Conservation (phyloP, 768 basidiomycete species). For the Podaxis sp. region DNA sequence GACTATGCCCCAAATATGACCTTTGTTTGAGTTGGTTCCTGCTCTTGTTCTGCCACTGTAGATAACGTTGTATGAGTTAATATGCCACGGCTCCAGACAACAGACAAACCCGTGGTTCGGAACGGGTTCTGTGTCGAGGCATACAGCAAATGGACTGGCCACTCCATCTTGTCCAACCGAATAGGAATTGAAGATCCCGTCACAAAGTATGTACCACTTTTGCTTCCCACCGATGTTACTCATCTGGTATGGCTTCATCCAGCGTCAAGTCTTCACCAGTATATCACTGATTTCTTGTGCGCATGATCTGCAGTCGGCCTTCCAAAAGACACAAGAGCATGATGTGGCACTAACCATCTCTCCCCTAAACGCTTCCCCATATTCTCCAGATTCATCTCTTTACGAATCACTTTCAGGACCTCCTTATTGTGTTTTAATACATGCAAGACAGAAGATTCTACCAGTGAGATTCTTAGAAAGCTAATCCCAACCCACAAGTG, state of each 20-base stretch:
- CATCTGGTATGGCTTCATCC: conserved; percentile 88
- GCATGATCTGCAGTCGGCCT: neutral
- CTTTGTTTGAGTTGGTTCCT: conserved; percentile 20
- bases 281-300: conserved; percentile 87
- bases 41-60: conserved; percentile 8
- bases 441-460: conserved; percentile 89
- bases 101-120: conserved; percentile 28
- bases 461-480: conserved; percentile 94
- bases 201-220: conserved; percentile 48
- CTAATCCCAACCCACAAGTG: conserved; percentile 35
- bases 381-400: conserved; percentile 86
- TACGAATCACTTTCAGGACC: conserved; percentile 90
- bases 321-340: neutral
- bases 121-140: conserved; percentile 49
- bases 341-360: conserved; percentile 53
- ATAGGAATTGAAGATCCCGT: conserved; percentile 8
- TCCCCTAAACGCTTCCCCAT: conserved; percentile 93
- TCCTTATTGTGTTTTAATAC: conserved; percentile 93
- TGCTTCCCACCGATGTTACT: conserved; percentile 69
- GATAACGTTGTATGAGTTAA: neutral
- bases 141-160: conserved; percentile 46
- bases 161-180: conserved; percentile 30
- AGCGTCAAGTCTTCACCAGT: conserved; percentile 76
- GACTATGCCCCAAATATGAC: conserved; percentile 31
- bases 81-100: neutral